Evolutionary conservation across 2,329 filamentous ascomycete genomes (phyloP).

Genomic region (Aspergillus vadensis): DNA sequence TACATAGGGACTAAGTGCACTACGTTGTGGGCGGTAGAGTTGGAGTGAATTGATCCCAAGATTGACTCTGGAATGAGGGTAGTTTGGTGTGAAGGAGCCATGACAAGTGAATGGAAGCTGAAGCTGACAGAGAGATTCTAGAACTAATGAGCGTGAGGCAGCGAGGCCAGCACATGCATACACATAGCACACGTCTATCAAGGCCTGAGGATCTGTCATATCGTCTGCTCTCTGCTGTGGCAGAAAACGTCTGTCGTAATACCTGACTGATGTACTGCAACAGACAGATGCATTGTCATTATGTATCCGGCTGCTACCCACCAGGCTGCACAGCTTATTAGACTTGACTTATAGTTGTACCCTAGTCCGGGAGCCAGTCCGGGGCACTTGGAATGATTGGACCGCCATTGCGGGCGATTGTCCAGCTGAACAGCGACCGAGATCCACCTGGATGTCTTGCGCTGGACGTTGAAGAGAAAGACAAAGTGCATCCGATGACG

Average conservation of each 20-base stretch:
- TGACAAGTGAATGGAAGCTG: not conserved
- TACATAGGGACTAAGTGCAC: not conserved
- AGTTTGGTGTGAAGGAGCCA: not conserved
- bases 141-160: not conserved
- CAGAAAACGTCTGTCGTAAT: not conserved
- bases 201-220: not conserved
- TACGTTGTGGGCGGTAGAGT: not conserved
- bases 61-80: too few species aligned
- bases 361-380: not conserved
- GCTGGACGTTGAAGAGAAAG: not conserved
- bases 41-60: not conserved
- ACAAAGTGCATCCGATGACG: not conserved
- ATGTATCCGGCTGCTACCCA: not conserved
- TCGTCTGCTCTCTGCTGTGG: not conserved
- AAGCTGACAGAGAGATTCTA: not conserved
- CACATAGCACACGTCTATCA: not conserved
- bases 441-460: not conserved
- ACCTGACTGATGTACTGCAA: not conserved
- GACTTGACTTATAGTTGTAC: not conserved
- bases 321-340: not conserved
- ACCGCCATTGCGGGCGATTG: not conserved
- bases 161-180: not conserved
- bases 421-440: not conserved
- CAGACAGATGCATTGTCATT: not conserved
- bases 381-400: not conserved